Evolutionary conservation across 2,329 filamentous ascomycete genomes (phyloP), one percentile per base, ranked within the genome.

Genomic region (Ilyonectria sp.): DNA sequence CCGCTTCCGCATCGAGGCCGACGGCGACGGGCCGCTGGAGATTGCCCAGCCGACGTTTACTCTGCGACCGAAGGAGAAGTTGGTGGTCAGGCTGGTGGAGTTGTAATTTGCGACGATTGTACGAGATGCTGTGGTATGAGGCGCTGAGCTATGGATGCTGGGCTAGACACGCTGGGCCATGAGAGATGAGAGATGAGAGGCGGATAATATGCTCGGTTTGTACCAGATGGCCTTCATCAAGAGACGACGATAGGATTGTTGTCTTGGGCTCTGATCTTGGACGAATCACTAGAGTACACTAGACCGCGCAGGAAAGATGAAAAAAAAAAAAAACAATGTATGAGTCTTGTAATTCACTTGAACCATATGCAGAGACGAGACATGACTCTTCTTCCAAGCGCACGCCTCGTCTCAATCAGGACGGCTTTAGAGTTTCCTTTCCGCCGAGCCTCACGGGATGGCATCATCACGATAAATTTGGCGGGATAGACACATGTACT

Each of bases 1-100:
- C 3, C 71, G 71, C 23, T 83, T 81, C 65, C 65, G 65, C 17
- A 74, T 82, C 26, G 69, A 78, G 33, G 68, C 70, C 6, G 63
- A 44, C 6, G 68, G 69, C 23, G 63, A 65, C 2, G 73, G 71
- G 29, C 46, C 47, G 2, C 69, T 76, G 47, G 69, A 72, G 69
- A 64, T 77, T 37, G 71, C 62, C 44, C 67, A 69, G 29, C 76
- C 71, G 35, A 65, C 69, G 9, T 75, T 77, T 49, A 75, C 75
- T n/a, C 61, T 77, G 56, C 73, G 74, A 7, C 75, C 74, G 8
- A 76, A 74, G 60, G 72, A 75, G n/a, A 76, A 73, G 66, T 33
- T 76, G 63, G 66, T 69, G 40, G 68, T 76, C 13, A 52, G 57
- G n/a, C 59, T 76, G 58, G 56, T 61, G 19, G 67, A 75, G 44